phyloP scores from a whole-genome alignment of 768 basidiomycete species.

The Auriscalpium vulgare region DNA sequence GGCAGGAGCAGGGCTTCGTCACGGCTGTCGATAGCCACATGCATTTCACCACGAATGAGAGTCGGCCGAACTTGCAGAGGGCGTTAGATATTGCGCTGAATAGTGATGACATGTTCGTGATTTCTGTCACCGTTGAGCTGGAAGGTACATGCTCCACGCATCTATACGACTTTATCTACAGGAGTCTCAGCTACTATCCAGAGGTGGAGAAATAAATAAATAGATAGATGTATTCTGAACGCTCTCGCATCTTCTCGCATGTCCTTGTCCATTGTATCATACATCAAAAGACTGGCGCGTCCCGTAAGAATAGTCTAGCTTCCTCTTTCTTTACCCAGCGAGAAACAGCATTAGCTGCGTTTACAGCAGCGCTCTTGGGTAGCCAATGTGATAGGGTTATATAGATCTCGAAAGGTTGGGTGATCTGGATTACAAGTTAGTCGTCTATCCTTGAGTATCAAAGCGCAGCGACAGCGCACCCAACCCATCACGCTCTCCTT shows the following conservation, averaged over 20 bases:
- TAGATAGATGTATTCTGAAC: too few species aligned
- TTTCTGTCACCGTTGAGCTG: slow-evolving; percentile 12
- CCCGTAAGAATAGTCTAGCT: slow-evolving; percentile 66
- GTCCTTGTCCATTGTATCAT: neutral
- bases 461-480: slow-evolving; percentile 44
- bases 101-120: slow-evolving; percentile 9
- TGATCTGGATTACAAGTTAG: slow-evolving; percentile 48
- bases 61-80: slow-evolving; percentile 11
- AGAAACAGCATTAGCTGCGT: slow-evolving; percentile 83
- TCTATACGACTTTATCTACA: slow-evolving; percentile 14
- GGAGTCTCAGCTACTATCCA: slow-evolving; percentile 6
- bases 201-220: neutral
- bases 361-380: slow-evolving; percentile 82
- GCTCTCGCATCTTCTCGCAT: too few species aligned
- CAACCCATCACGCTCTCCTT: slow-evolving; percentile 90
- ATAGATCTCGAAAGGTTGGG: slow-evolving; percentile 90
- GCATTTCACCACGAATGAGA: slow-evolving; percentile 10
- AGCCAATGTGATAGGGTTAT: slow-evolving; percentile 71
- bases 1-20: slow-evolving; percentile 1
- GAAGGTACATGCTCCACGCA: slow-evolving; percentile 12
- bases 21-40: slow-evolving; percentile 10
- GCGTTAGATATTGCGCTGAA: slow-evolving; percentile 9
- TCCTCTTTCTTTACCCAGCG: slow-evolving; percentile 93
- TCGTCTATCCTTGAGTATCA: neutral
- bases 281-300: slow-evolving; percentile 79